These are phyloP conservation scores for Dianthus caryophyllus DNA, from an alignment of 148 eudicot genomes.

Conservation along the genomic window DNA sequence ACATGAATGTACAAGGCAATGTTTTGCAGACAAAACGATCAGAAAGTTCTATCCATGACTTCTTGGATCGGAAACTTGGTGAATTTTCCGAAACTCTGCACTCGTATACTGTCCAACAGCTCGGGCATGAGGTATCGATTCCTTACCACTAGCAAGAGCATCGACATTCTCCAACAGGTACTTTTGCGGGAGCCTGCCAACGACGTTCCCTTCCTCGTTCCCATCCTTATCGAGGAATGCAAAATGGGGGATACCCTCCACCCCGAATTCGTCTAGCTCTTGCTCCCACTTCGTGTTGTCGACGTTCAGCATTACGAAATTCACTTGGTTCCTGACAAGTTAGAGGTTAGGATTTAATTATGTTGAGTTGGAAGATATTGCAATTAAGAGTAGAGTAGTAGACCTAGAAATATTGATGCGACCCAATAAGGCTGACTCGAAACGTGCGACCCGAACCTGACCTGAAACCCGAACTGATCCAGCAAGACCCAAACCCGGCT, in stretches of 20 bases:
- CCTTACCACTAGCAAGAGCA: constrained; percentile 71
- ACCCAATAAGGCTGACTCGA: too few relatives aligned
- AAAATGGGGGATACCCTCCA: constrained; percentile 98
- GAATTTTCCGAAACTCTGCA: constrained; percentile 75
- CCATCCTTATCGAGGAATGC: constrained; percentile 86
- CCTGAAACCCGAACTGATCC: too few relatives aligned
- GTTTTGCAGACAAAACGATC: neutral
- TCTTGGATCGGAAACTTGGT: constrained; percentile 87
- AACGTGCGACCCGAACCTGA: too few relatives aligned
- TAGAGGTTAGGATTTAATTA: neutral
- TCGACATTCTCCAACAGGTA: constrained; percentile 74
- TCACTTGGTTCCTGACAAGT: constrained; percentile 69
- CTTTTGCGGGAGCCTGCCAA: constrained; percentile 76
- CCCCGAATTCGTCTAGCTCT: constrained; percentile 97
- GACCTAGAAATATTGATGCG: too few relatives aligned
- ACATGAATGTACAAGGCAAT: constrained; percentile 7
- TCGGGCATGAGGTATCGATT: constrained; percentile 84
- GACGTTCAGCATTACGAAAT: constrained; percentile 96
- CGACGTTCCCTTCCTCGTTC: constrained; percentile 89
- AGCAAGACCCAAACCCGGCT: too few relatives aligned
- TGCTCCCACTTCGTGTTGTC: constrained; percentile 99
- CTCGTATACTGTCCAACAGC: constrained; percentile 76
- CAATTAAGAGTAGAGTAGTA: too few relatives aligned
- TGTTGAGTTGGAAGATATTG: neutral
- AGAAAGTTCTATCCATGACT: constrained; percentile 65